phyloP scores from a whole-genome alignment of 306 rosid species.

The Vicia villosa region DNA sequence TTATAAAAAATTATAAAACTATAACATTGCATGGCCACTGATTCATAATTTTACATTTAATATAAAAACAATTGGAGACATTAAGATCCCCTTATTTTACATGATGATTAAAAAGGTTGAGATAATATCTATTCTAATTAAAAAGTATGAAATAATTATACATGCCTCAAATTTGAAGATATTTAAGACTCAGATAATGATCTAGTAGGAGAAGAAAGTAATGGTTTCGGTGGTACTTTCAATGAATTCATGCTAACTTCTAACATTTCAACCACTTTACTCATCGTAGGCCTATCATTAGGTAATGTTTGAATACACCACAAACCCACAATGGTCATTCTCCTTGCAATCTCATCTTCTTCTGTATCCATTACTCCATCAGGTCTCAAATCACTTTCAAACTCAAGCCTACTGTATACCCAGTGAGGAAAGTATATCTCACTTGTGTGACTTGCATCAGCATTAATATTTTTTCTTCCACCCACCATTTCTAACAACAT shows the following conservation, averaged over 20 bases:
- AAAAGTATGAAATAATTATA: neutral
- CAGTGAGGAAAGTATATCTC: slow-evolving; percentile 14
- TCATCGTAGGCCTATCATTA: slow-evolving; percentile 44
- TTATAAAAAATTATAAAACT: neutral
- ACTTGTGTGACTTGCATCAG: neutral
- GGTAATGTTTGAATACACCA: slow-evolving; percentile 49
- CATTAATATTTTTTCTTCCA: neutral
- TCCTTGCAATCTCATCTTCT: slow-evolving; percentile 28
- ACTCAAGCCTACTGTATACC: neutral
- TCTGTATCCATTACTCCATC: neutral
- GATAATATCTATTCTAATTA: neutral
- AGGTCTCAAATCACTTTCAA: neutral
- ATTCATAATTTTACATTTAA: neutral
- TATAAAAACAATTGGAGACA: neutral
- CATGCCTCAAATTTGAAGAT: neutral
- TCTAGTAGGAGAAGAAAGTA: slow-evolving; percentile 14
- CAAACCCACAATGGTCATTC: slow-evolving; percentile 45
- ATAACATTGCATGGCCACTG: neutral
- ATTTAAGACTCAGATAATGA: neutral
- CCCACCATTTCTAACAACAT: slow-evolving; percentile 5
- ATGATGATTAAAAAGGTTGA: neutral
- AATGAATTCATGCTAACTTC: neutral
- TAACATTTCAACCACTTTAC: slow-evolving; percentile 35
- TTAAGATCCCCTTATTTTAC: neutral
- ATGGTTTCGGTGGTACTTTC: slow-evolving; percentile 6